A percentile compares a stretch with the other conserved stretches of the same genome.
Conservation (phyloP, 805 yeast species). For the Soucietia sequanensis region DNA sequence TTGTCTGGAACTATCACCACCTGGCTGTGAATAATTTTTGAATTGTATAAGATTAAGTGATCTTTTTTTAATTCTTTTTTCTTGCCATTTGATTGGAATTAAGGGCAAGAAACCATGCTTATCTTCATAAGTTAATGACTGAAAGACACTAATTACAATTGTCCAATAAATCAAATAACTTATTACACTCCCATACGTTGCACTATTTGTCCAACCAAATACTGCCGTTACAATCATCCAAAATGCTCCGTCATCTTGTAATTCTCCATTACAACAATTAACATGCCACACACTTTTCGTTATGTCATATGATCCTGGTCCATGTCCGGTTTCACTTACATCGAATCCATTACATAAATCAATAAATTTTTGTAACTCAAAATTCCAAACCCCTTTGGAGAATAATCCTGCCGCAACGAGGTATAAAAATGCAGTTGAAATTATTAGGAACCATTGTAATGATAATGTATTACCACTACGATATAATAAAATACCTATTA, state of each 20-base stretch:
- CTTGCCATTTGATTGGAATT: constrained; percentile 41
- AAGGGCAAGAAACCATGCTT: constrained; percentile 36
- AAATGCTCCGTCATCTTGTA: constrained; percentile 40
- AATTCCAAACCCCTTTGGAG: constrained; percentile 44
- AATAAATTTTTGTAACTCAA: constrained; percentile 40
- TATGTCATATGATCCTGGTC: constrained; percentile 46
- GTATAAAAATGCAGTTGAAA: constrained; percentile 40
- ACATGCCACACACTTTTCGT: constrained; percentile 44
- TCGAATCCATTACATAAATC: constrained; percentile 40
- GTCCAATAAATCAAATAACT: constrained; percentile 39
- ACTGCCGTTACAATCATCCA: constrained; percentile 48
- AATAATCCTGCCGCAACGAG: constrained; percentile 45
- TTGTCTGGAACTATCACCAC: constrained; percentile 7
- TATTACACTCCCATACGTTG: constrained; percentile 43
- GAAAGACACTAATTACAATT: constrained; percentile 29
- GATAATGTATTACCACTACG: constrained; percentile 42
- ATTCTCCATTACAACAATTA: constrained; percentile 44
- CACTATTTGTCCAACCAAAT: constrained; percentile 47
- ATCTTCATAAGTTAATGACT: constrained; percentile 33
- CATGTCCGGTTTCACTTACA: constrained; percentile 44
- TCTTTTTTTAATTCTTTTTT: constrained; percentile 32
- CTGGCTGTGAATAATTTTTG: too few species aligned
- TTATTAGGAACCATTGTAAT: constrained; percentile 39
- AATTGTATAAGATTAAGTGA: too few species aligned
- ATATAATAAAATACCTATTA: constrained; percentile 35